Conservation (phyloP, 345 rosid genomes). For the sweet orange (Citrus sinensis) region DVS_A1.0 CM039161.1:997001-997500, state of each 20-base stretch:
- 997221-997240: slow-evolving; percentile 32
- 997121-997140: slow-evolving; percentile 16
- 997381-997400: slow-evolving; percentile 84
- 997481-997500: slow-evolving; percentile 1
- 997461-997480: neutral
- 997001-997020: slow-evolving; percentile 31
- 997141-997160: slow-evolving; percentile 46
- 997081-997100: slow-evolving; percentile 24
- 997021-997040: slow-evolving; percentile 49
- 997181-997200: slow-evolving; percentile 24
- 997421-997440: slow-evolving; percentile 67
- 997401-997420: slow-evolving; percentile 85
- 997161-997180: slow-evolving; percentile 54
- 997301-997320: slow-evolving; percentile 41
- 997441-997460: slow-evolving; percentile 29
- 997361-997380: slow-evolving; percentile 91
- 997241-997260: slow-evolving; percentile 58
- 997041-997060: slow-evolving; percentile 19
- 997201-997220: slow-evolving; percentile 16
- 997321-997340: slow-evolving; percentile 47
- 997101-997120: slow-evolving; percentile 20
- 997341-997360: slow-evolving; percentile 62
- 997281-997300: slow-evolving; percentile 43
- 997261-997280: slow-evolving; percentile 56
- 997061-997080: slow-evolving; percentile 23